phyloP scores from a whole-genome alignment of 2,329 filamentous ascomycete genomes.

The Cladosporium sp. region DNA sequence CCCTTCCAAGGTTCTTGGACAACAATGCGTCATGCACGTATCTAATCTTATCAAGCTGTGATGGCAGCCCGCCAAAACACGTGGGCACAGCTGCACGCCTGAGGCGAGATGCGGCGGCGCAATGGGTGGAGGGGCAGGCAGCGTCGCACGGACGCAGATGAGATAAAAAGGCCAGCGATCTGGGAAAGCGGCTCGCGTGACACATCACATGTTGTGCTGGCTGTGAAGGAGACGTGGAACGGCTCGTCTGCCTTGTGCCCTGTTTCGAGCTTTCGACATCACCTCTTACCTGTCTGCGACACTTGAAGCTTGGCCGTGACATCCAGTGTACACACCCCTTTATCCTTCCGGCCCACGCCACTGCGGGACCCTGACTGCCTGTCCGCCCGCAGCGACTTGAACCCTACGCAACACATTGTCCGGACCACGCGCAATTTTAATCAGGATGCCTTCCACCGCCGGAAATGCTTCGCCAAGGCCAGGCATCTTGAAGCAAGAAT shows the following conservation, averaged over 20 bases:
- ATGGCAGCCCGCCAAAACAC: neutral
- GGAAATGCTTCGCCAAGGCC: conserved; percentile 13
- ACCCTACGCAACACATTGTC: too few relatives aligned
- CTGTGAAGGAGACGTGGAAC: neutral
- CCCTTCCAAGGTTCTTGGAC: too few relatives aligned
- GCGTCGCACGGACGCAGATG: neutral
- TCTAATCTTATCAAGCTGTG: too few relatives aligned
- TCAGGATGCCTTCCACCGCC: neutral
- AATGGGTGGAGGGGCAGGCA: neutral
- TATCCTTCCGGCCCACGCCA: too few relatives aligned
- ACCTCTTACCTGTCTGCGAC: neutral
- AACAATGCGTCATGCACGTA: too few relatives aligned
- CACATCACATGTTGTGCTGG: neutral
- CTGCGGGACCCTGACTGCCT: too few relatives aligned
- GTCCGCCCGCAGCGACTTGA: too few relatives aligned
- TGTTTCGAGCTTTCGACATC: conserved; percentile 1
- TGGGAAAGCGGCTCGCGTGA: neutral
- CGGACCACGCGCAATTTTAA: too few relatives aligned
- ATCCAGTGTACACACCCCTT: too few relatives aligned
- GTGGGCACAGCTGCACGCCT: conserved; percentile 4
- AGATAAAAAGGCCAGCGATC: neutral
- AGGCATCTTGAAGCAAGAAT: conserved; percentile 19
- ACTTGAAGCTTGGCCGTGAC: too few relatives aligned
- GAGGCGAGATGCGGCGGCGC: neutral
- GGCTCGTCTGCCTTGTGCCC: conserved; percentile 1